Conservation (phyloP, 257 asterid species). For the Cruciata laevipes region DNA sequence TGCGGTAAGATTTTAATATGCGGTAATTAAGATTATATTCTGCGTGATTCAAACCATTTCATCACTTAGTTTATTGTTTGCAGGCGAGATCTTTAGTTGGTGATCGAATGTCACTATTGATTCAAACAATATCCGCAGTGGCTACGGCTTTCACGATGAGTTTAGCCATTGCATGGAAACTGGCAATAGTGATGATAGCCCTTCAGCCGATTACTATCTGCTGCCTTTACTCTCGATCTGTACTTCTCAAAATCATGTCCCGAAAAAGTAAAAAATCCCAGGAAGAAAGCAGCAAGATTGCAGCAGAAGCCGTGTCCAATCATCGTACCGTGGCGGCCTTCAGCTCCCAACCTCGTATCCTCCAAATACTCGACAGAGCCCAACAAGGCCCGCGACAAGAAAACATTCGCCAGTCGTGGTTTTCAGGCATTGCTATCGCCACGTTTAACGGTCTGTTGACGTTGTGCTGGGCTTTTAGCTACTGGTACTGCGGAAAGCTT, state of each 20-base stretch:
- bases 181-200: slow-evolving; percentile 84
- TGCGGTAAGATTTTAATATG: slow-evolving; percentile 56
- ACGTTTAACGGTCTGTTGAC: slow-evolving; percentile 64
- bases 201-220: slow-evolving; percentile 64
- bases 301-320: slow-evolving; percentile 88
- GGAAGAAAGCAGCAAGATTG: slow-evolving; percentile 74
- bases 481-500: slow-evolving; percentile 81
- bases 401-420: slow-evolving; percentile 77
- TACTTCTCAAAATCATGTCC: slow-evolving; percentile 63
- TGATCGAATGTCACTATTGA: slow-evolving; percentile 66
- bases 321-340: slow-evolving; percentile 71
- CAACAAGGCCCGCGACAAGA: slow-evolving; percentile 64
- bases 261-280: slow-evolving; percentile 62
- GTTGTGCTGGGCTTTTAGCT: slow-evolving; percentile 56
- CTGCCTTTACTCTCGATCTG: slow-evolving; percentile 52
- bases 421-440: slow-evolving; percentile 72
- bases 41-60: too few species aligned
- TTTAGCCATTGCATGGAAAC: slow-evolving; percentile 69
- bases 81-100: slow-evolving; percentile 83
- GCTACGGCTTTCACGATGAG: slow-evolving; percentile 74
- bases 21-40: too few species aligned
- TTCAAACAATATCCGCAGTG: slow-evolving; percentile 68
- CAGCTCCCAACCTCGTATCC: slow-evolving; percentile 65
- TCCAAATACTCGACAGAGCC: slow-evolving; percentile 57
- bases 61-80: background rate